Evolutionary conservation across 108 stramenopile species (phyloP).

Genomic region (Nitzschia putrida): DNA sequence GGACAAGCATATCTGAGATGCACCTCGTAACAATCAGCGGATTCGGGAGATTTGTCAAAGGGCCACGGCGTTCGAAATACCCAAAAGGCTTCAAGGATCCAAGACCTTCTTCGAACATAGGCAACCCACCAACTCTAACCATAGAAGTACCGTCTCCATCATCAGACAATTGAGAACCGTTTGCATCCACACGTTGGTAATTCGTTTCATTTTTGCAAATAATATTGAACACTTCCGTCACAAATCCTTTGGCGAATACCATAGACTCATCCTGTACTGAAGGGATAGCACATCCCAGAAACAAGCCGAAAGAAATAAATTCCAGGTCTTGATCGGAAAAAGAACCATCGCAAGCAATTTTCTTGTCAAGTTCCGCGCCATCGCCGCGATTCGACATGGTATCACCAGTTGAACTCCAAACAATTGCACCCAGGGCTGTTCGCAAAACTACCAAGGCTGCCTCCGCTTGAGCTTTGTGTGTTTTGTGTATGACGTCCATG

Average conservation of each 20-base stretch:
- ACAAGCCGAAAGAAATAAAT: constrained; percentile 38
- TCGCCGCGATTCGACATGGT: not conserved
- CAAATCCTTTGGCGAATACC: constrained; percentile 53
- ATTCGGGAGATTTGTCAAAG: constrained; percentile 36
- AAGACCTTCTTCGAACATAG: constrained; percentile 32
- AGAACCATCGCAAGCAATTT: not conserved
- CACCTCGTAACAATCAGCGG: constrained; percentile 58
- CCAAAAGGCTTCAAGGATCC: constrained; percentile 68
- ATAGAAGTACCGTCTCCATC: not conserved
- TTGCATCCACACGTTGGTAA: constrained; percentile 62
- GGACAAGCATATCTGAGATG: constrained; percentile 54
- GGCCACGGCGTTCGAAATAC: constrained; percentile 58
- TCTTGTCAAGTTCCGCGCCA: not conserved
- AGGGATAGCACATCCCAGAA: constrained; percentile 51
- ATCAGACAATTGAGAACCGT: constrained; percentile 46
- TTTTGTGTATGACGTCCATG: constrained; percentile 44
- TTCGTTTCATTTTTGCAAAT: constrained; percentile 41
- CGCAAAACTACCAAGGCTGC: constrained; percentile 63
- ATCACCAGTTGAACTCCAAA: not conserved
- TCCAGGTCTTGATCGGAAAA: constrained; percentile 20
- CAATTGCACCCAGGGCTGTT: constrained; percentile 45
- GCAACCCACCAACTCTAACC: not conserved
- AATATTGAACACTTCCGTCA: constrained; percentile 45
- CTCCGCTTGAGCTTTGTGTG: constrained; percentile 46
- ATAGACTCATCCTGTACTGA: constrained; percentile 42